Evolutionary conservation across 768 basidiomycete genomes (phyloP).

Genomic region (Auriscalpium orientale): DNA sequence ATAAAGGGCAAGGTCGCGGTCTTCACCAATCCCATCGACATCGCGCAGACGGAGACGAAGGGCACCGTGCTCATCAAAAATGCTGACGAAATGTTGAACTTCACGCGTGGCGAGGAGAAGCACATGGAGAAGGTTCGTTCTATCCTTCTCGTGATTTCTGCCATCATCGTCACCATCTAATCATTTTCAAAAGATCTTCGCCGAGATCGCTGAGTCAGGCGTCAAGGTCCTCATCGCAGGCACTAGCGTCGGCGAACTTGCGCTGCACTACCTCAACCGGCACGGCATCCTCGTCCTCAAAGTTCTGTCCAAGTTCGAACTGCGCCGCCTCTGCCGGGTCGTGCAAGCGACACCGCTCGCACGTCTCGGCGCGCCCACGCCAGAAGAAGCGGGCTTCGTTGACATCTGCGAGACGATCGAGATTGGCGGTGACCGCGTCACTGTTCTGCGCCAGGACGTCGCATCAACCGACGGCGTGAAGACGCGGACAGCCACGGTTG

Average conservation of each 20-base stretch:
- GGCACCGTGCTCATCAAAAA: constrained; percentile 95
- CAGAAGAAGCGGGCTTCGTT: constrained; percentile 91
- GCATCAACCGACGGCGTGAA: constrained; percentile 44
- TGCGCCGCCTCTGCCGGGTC: constrained; percentile 89
- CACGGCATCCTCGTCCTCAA: constrained; percentile 93
- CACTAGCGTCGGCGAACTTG: constrained; percentile 88
- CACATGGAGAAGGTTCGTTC: constrained; percentile 76
- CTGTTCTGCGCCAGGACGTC: constrained; percentile 82
- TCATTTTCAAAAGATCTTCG: constrained; percentile 63
- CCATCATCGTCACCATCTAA: not conserved
- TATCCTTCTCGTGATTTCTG: not conserved
- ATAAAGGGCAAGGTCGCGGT: constrained; percentile 89
- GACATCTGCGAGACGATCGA: constrained; percentile 95
- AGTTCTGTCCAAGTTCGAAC: constrained; percentile 95
- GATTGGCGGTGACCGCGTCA: constrained; percentile 96
- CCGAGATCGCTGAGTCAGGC: constrained; percentile 94
- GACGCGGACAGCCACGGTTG: constrained; percentile 87
- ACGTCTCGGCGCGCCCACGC: constrained; percentile 89
- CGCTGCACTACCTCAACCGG: constrained; percentile 93
- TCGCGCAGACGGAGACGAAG: constrained; percentile 97
- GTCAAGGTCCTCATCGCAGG: constrained; percentile 93
- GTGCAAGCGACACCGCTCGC: constrained; percentile 95
- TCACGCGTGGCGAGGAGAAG: constrained; percentile 92
- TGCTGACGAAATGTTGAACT: constrained; percentile 95
- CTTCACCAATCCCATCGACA: constrained; percentile 87